phyloP scores from a whole-genome alignment of 2,329 filamentous ascomycete species.

The Penicillium rolfsii region DNA sequence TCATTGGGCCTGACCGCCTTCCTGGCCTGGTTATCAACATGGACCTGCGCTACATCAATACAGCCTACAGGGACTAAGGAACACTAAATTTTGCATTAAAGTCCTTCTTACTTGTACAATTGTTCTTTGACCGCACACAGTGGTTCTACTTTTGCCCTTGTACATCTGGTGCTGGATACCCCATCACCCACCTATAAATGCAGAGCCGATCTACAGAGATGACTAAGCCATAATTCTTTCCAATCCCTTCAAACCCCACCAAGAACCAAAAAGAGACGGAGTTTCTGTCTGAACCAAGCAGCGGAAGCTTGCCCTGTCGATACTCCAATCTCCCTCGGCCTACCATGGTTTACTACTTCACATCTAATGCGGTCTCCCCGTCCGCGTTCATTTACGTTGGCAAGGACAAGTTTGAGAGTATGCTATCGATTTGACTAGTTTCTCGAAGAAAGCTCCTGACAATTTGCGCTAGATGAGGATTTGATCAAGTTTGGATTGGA shows the following conservation, averaged over 20 bases:
- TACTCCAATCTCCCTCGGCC: not conserved
- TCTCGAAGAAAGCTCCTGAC: constrained; percentile 19
- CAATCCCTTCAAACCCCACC: not conserved
- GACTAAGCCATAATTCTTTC: constrained; percentile 17
- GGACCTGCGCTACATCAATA: not conserved
- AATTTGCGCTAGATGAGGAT: constrained; percentile 75
- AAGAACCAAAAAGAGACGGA: not conserved
- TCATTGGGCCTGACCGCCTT: constrained; percentile 6
- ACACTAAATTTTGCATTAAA: too few species aligned
- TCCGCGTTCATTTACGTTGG: constrained; percentile 91
- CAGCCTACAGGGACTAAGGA: not conserved
- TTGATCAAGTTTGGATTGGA: constrained; percentile 90
- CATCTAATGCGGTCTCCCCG: constrained; percentile 79
- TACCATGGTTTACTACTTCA: constrained; percentile 93
- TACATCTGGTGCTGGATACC: not conserved
- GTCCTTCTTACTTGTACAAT: too few species aligned
- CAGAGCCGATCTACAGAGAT: constrained; percentile 1
- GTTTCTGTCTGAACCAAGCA: not conserved
- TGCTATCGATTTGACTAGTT: constrained; percentile 35
- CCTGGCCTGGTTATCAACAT: not conserved
- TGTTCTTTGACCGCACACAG: too few species aligned
- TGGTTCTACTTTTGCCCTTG: not conserved
- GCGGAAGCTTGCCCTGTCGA: not conserved
- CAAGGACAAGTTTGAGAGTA: constrained; percentile 99
- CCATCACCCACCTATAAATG: not conserved